Evolutionary conservation across 2,329 filamentous ascomycete genomes (phyloP), one percentile per base, ranked within the genome.

Genomic region (Grosmannia penicillata): DNA sequence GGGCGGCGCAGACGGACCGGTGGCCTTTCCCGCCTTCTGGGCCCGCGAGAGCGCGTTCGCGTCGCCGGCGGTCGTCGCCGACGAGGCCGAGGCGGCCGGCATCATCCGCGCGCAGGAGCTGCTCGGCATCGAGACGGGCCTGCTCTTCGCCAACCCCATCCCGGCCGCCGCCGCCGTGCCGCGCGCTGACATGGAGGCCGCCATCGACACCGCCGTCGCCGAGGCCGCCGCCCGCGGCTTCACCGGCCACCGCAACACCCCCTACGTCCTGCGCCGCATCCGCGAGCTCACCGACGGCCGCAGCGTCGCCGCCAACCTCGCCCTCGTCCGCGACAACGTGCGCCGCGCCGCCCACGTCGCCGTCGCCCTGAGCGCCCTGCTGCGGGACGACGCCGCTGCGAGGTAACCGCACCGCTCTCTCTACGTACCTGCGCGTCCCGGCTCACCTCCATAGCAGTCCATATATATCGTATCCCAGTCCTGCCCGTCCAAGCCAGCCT

Each of bases 21-120:
- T 95, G 29, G 81, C 93, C 50, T 91, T 96, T 51, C 91, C 91
- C 1, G 85, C 83, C 1, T 98, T 98, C 57, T 98, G 83, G 72
- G 83, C 82, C 0, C 68, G 89, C 29, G 84, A 95, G 30, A 95
- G 87, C 56, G 84, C 86, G 11, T 62, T 81, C 37, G 75, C 67
- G 56, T 93, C 85, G 52, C 89, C 89, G 1, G 72, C 74, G 18
- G 72, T 82, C 1, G 72, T 95, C 30, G 60, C 75, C 38, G 70
- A 78, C 47, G 84, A 93, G 53, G 66, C 67, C 39, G 82, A 96
- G 53, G 91, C 91, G 25, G 91, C 91, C 1, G 77, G 80, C n/a
- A 84, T 96, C 40, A 82, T 94, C 41, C 67, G 82, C 48, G 82
- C 85, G 1, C 84, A 93, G 60, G 71, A 78, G 49, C 65, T 61